Evolutionary conservation across 805 yeast species (phyloP).

Genomic region (Cyberlindnera saturnus): DNA sequence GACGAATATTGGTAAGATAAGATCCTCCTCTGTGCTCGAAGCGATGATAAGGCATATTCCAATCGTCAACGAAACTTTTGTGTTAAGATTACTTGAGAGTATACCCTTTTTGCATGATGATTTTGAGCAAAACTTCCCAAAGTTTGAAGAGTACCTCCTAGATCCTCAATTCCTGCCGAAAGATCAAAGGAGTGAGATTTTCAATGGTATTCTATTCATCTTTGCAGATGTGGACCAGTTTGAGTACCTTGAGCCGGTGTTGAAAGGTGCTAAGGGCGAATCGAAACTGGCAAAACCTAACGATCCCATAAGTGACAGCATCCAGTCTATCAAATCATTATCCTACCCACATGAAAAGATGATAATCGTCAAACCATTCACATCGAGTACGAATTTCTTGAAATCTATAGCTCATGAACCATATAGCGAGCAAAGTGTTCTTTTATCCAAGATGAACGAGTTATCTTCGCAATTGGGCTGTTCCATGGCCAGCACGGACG

Average conservation of each 20-base stretch:
- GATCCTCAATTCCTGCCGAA: slow-evolving; percentile 20
- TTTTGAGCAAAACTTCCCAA: slow-evolving; percentile 23
- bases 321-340: too few species aligned
- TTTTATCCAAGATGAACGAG: too few species aligned
- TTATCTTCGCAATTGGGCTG: slow-evolving; percentile 9
- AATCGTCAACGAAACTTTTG: slow-evolving; percentile 21
- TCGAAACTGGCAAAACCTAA: not conserved
- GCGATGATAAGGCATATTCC: slow-evolving; percentile 29
- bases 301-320: slow-evolving; percentile 1
- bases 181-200: slow-evolving; percentile 17
- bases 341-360: not conserved
- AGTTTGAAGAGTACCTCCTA: slow-evolving; percentile 17
- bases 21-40: slow-evolving; percentile 16
- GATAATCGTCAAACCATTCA: not conserved
- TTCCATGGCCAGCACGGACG: slow-evolving; percentile 21
- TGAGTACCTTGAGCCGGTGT: slow-evolving; percentile 17
- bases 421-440: not conserved
- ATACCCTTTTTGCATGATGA: slow-evolving; percentile 12
- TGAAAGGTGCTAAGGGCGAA: slow-evolving; percentile 17
- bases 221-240: slow-evolving; percentile 20
- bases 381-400: too few species aligned
- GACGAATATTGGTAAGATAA: not conserved
- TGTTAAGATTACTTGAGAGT: slow-evolving; percentile 12
- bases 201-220: slow-evolving; percentile 21
- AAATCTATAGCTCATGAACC: not conserved